These are phyloP conservation scores for Moesziomyces antarcticus DNA, from an alignment of 1,284 basidiomycete species.

Conservation along the genomic window DNA sequence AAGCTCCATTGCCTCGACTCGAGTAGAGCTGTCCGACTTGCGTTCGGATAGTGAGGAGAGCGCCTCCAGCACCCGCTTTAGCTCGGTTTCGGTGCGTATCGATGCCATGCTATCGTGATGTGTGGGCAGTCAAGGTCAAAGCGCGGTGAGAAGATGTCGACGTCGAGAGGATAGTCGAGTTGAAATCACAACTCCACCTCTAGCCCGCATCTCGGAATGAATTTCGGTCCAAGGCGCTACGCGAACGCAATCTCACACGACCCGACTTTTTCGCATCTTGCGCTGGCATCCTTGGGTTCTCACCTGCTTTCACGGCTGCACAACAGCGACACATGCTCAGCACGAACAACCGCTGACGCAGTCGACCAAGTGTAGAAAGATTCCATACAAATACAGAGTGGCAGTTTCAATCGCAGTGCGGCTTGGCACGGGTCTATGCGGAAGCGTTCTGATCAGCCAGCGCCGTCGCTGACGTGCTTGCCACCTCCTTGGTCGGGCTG, in stretches of 20 bases:
- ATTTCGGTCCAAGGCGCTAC: background rate
- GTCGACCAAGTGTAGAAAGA: too few relatives aligned
- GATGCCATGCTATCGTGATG: background rate
- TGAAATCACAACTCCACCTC: background rate
- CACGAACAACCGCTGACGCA: too few relatives aligned
- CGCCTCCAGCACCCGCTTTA: background rate
- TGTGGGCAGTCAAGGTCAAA: background rate
- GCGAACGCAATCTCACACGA: background rate
- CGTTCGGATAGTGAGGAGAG: background rate
- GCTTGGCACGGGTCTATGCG: too few relatives aligned
- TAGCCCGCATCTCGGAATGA: background rate
- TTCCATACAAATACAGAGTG: too few relatives aligned
- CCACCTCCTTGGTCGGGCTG: slow-evolving; percentile 19
- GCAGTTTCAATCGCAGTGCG: too few relatives aligned
- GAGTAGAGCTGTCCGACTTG: background rate
- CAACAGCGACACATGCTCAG: too few relatives aligned
- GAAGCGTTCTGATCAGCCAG: background rate
- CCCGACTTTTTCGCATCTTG: background rate
- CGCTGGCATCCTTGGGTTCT: background rate
- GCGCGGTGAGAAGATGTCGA: background rate
- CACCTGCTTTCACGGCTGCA: too few relatives aligned
- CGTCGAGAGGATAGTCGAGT: background rate
- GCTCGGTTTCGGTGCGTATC: background rate
- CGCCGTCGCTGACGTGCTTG: background rate
- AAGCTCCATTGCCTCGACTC: slow-evolving; percentile 9